Base-by-base conservation (phyloP, 306 rosid genomes). In the Cicer bijugum region DNA sequence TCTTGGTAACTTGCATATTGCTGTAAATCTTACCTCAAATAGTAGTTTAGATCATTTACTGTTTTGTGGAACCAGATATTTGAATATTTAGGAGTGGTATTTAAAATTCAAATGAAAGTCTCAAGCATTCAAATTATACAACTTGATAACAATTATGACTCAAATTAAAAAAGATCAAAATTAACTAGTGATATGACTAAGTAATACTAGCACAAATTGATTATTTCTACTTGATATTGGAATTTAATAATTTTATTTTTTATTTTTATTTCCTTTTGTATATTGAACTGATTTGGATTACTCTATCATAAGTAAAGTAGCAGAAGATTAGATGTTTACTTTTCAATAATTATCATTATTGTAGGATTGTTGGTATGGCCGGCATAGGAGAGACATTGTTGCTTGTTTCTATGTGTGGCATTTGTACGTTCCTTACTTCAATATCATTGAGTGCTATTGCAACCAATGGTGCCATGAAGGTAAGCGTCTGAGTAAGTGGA, bases 401-500 rank as follows among this genome's bases (percentile, higher is more conserved):
- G 79, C 84, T 94, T 78, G 99, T 94, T 57, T 59, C 95, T 46
- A 65, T 90, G 67, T 94, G 99, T 82, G 97, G 99, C 72, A 74
- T 80, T 70, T 94, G 99, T 82, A 94, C 99, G 57, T 94, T 94
- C 79, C 86, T 94, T 75, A 94, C 99, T 73, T 86, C 93, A 81
- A 91, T 94, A 77, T 94, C 99, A 65, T 69, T 94, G 74, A 94
- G 99, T 81, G 99, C 99, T 56, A 94, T 94, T 85, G 99, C 99
- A 77, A 94, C 99, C 66, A 94, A 94, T 81, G 99, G 99, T 81
- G 99, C 99, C 69, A 94, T 94, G 99, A 94, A 94, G 97, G 99
- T 94, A 87, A 60, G 75, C 74, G 6, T 71, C 17, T 60, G 48
- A 67, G 55, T 56, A 66, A 61, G 79, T 75, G 59, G 44, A 67